phyloP scores from a whole-genome alignment of 805 yeast species.

The Cyberlindnera americana region DNA sequence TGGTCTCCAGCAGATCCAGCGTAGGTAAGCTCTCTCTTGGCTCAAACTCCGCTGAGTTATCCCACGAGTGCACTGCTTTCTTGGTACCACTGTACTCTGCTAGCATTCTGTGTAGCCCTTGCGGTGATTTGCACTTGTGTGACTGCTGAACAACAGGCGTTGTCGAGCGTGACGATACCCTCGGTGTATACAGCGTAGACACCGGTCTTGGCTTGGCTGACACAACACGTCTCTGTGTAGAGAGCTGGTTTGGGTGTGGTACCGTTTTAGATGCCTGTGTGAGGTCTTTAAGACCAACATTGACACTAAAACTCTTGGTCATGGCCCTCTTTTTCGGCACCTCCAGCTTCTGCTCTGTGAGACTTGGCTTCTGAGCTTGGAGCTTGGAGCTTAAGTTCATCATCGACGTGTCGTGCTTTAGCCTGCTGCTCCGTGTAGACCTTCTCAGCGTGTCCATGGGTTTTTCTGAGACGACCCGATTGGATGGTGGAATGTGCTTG shows the following conservation, averaged over 20 bases:
- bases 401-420: constrained; percentile 20
- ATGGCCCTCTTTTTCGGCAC: constrained; percentile 18
- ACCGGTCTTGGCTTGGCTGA: constrained; percentile 7
- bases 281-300: constrained; percentile 16
- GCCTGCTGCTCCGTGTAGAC: constrained; percentile 20
- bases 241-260: constrained; percentile 1
- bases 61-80: constrained; percentile 8
- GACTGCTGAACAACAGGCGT: constrained; percentile 3
- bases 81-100: constrained; percentile 17
- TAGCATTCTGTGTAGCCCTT: constrained; percentile 13
- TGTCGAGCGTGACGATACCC: constrained; percentile 7
- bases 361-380: background rate
- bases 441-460: constrained; percentile 5
- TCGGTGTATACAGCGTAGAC: constrained; percentile 4
- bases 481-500: constrained; percentile 7
- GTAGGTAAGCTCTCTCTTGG: background rate
- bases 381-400: constrained; percentile 10
- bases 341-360: constrained; percentile 2
- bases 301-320: constrained; percentile 22
- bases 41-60: background rate
- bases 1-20: constrained; percentile 7
- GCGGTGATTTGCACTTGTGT: constrained; percentile 6
- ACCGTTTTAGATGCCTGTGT: constrained; percentile 6
- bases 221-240: constrained; percentile 1
- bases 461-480: constrained; percentile 16